These are phyloP conservation scores for Recurvomyces mirabilis DNA, from an alignment of 495 filamentous ascomycete species.

Conservation along the genomic window DNA sequence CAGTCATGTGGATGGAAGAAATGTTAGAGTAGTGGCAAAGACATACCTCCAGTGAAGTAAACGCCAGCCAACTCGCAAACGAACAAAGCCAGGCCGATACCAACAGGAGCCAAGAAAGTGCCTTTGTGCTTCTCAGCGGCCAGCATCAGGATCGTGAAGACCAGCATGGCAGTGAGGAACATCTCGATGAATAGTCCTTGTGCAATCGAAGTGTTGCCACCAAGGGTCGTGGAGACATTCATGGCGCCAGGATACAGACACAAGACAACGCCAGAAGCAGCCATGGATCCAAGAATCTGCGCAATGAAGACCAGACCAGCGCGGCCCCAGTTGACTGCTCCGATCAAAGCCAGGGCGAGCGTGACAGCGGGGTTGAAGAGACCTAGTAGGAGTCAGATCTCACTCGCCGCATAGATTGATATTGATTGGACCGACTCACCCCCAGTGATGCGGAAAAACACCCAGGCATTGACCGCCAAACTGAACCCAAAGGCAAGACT, in stretches of 20 bases:
- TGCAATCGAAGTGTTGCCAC: constrained; percentile 32
- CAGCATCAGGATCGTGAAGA: constrained; percentile 48
- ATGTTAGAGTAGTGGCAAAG: neutral
- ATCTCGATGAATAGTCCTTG: constrained; percentile 48
- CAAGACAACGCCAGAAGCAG: constrained; percentile 41
- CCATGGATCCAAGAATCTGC: constrained; percentile 49
- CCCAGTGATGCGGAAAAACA: constrained; percentile 26
- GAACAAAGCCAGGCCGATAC: constrained; percentile 43
- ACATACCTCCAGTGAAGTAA: constrained; percentile 19
- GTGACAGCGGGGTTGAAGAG: constrained; percentile 34
- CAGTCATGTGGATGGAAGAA: neutral
- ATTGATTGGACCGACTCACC: constrained; percentile 18
- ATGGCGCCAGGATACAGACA: constrained; percentile 43
- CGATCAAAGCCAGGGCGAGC: constrained; percentile 46
- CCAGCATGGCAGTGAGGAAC: constrained; percentile 40
- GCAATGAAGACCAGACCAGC: constrained; percentile 40
- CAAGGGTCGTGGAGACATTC: constrained; percentile 36
- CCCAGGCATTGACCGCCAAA: constrained; percentile 26
- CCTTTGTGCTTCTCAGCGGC: constrained; percentile 45
- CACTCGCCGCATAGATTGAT: too few relatives aligned
- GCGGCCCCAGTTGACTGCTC: constrained; percentile 41
- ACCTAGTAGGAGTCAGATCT: neutral
- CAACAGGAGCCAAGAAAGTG: constrained; percentile 42
- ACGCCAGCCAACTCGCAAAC: constrained; percentile 35
- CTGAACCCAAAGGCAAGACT: constrained; percentile 24